These are phyloP conservation scores for Lodderomyces elongisporus DNA, from an alignment of 1,139 yeast genomes.

Conservation along the genomic window DNA sequence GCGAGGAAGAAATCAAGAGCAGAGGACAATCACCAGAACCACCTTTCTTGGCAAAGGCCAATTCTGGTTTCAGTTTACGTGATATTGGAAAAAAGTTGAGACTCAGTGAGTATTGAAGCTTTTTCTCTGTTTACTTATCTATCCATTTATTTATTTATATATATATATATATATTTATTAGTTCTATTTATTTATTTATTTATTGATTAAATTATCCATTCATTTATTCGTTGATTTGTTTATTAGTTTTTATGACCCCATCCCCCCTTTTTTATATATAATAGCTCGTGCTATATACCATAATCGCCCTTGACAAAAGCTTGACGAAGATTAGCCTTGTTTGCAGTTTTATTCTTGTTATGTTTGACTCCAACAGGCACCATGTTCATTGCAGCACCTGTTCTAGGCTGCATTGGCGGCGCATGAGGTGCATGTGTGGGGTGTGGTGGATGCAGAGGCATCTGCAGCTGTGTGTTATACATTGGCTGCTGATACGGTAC, in stretches of 20 bases:
- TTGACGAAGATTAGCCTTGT: conserved; percentile 38
- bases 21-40: conserved; percentile 71
- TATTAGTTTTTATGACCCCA: too few species aligned
- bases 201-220: conserved; percentile 6
- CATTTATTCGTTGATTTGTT: too few species aligned
- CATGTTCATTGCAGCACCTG: conserved; percentile 23
- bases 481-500: conserved; percentile 1
- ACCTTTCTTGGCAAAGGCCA: conserved; percentile 42
- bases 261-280: conserved; percentile 1
- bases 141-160: conserved; percentile 8
- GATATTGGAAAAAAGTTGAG: conserved; percentile 73
- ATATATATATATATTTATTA: conserved; percentile 4
- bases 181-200: conserved; percentile 8
- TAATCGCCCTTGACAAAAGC: conserved; percentile 39
- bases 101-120: conserved; percentile 57
- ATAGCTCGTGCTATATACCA: too few species aligned
- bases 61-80: conserved; percentile 46
- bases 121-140: conserved; percentile 9
- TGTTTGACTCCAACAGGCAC: conserved; percentile 33
- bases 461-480: background rate
- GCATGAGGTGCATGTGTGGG: background rate
- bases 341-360: conserved; percentile 31
- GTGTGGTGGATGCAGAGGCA: conserved; percentile 1
- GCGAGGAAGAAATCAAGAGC: conserved; percentile 64
- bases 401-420: conserved; percentile 1